Evolutionary conservation across 2,329 filamentous ascomycete genomes (phyloP), one percentile per base, ranked within the genome.

Genomic region (Alternaria gaisen): DNA sequence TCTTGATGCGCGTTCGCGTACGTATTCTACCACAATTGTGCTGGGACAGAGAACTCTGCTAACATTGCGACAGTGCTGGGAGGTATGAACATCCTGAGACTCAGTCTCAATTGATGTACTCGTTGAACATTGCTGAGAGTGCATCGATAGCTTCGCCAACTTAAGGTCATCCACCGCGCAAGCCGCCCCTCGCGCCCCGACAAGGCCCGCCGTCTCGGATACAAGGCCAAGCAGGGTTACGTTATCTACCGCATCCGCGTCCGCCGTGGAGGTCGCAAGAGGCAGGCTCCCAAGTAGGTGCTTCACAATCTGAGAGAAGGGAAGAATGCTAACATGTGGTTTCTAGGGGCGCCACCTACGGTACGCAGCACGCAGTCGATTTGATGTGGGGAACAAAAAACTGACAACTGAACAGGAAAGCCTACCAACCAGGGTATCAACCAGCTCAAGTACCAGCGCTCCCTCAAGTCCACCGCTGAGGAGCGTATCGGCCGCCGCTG

Each of bases 221-320:
- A 99, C 93, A 99, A 99, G 92, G 95, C 96, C 88, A 99, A 99
- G 93, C 95, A 99, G 88, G 95, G 95, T 85, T 99, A 98, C 88
- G 95, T 99, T 83, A 93, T 99, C 91, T 99, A 99, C 91, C 95
- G 95, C 83, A 89, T 96, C 81, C 95, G 95, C 83, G 95, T 99
- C 79, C 92, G 95, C 83, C 93, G 95, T 84, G 95, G 95, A 91
- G 95, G 95, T 80, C 93, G 95, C 89, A 99, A 99, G 94, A 89
- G 89, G 84, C 95, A 94, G 79, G 93, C 89, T 67, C 90, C 91
- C 81, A 97, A 97, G 76, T 78, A 73, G 50, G 76, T 77, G 36
- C 56, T 59, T 7, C 12, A 51, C 2, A 5, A 38, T 34, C 6
- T 10, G 9, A 20, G 16, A 16, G 5, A 30, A 22, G 36, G 50